Conservation (phyloP, 2,329 filamentous ascomycete genomes). For the Aspergillus novofumigatus region DNA sequence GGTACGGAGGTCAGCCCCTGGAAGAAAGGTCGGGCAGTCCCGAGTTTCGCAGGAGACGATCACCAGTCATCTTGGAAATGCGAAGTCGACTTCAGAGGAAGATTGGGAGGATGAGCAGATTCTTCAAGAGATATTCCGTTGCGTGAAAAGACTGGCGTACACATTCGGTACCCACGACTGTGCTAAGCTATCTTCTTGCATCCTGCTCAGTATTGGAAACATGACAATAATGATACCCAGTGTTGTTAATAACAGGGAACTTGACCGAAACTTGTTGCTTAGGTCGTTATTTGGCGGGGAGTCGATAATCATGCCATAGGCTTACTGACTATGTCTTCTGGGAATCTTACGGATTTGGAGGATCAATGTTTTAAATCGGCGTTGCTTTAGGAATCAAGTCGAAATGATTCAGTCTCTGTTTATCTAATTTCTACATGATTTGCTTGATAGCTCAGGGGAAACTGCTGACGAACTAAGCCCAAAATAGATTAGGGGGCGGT, state of each 20-base stretch:
- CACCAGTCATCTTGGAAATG: constrained; percentile 14
- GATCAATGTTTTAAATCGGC: neutral
- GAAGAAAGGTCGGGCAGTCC: neutral
- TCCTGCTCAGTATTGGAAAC: neutral
- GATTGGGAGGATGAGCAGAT: constrained; percentile 14
- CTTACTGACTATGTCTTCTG: neutral
- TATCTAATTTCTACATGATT: neutral
- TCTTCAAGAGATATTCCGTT: constrained; percentile 14
- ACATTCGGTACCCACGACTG: neutral
- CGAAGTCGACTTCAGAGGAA: constrained; percentile 13
- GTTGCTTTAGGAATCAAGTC: neutral
- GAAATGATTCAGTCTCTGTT: neutral
- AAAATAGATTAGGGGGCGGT: constrained; percentile 28
- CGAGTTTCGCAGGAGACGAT: constrained; percentile 5
- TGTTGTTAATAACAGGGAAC: neutral
- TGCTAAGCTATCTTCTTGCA: neutral
- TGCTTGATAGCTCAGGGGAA: constrained; percentile 13
- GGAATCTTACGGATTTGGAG: neutral
- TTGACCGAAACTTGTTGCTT: neutral
- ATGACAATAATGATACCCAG: neutral
- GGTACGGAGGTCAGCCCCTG: neutral
- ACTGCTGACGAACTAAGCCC: constrained; percentile 16
- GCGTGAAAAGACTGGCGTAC: neutral
- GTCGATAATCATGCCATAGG: neutral
- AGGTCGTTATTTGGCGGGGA: neutral